Percentiles rank a stretch among this genome's conserved stretches.
These are phyloP conservation scores for Cyclostephanos invisitatus DNA, from an alignment of 108 stramenopile species.

Conservation along the genomic window DNA sequence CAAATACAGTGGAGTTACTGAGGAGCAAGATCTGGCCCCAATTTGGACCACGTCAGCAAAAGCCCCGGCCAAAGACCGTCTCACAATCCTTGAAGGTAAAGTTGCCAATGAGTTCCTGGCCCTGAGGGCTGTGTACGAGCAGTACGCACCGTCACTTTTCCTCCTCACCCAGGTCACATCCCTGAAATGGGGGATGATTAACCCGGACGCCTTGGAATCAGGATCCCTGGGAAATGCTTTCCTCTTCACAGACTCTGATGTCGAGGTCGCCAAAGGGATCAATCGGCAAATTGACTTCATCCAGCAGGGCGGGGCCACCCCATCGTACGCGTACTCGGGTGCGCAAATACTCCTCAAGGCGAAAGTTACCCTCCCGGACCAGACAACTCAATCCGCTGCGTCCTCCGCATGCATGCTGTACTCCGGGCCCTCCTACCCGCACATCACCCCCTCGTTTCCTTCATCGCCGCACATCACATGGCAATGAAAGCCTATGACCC, in stretches of 20 bases:
- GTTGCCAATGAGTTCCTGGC: background rate
- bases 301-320: background rate
- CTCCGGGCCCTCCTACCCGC: background rate
- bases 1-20: constrained; percentile 26
- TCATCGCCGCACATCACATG: background rate
- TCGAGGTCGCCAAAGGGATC: background rate
- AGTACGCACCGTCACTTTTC: background rate
- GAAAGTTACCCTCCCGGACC: background rate
- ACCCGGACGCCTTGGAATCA: background rate
- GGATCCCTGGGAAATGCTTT: constrained; percentile 5
- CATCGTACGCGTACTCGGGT: background rate
- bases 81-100: constrained; percentile 3
- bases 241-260: background rate
- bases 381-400: background rate
- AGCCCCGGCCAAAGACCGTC: background rate
- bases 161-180: constrained; percentile 6
- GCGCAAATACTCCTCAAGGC: background rate
- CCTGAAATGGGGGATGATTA: background rate
- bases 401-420: background rate
- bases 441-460: background rate
- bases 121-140: background rate
- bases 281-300: background rate
- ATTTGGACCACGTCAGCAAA: constrained; percentile 9
- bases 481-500: background rate
- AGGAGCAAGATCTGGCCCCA: constrained; percentile 10